Conservation (phyloP, 2,329 filamentous ascomycete genomes). For the Chrysoporthe puriensis region DNA sequence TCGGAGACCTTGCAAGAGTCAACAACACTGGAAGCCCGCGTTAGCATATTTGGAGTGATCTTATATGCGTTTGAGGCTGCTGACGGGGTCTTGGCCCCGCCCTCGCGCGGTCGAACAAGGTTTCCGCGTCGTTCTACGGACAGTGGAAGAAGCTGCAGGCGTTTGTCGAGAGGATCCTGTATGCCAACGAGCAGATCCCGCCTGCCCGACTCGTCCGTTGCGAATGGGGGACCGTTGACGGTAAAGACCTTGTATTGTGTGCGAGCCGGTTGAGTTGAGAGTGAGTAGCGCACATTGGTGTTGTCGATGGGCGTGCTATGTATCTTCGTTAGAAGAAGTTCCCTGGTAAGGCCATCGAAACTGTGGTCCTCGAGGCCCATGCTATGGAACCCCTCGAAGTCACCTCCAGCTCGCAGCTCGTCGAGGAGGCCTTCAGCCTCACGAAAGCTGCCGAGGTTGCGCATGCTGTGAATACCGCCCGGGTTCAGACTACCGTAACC, state of each 20-base stretch:
- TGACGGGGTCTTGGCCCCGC: constrained; percentile 33
- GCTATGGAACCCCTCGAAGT: constrained; percentile 70
- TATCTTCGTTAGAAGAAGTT: constrained; percentile 73
- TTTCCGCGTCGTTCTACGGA: constrained; percentile 53
- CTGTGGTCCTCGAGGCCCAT: constrained; percentile 75
- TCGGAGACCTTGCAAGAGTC: constrained; percentile 75
- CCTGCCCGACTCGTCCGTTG: constrained; percentile 55
- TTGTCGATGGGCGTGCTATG: constrained; percentile 68
- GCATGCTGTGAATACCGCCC: constrained; percentile 40
- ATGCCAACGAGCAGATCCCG: constrained; percentile 68
- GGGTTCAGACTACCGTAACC: constrained; percentile 31
- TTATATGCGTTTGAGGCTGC: constrained; percentile 43
- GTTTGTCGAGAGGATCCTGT: constrained; percentile 69
- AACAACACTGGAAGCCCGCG: constrained; percentile 67
- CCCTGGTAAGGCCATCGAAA: constrained; percentile 71
- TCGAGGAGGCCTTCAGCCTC: constrained; percentile 65
- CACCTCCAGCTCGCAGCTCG: constrained; percentile 63
- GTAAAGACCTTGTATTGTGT: constrained; percentile 68
- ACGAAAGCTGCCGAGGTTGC: constrained; percentile 66
- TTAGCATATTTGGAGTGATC: constrained; percentile 53
- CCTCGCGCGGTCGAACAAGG: constrained; percentile 34
- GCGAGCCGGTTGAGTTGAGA: constrained; percentile 55
- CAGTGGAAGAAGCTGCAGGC: constrained; percentile 68
- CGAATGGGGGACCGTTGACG: constrained; percentile 62
- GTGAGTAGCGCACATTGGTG: constrained; percentile 63